A percentile compares a stretch with the other conserved stretches of the same genome.
Conservation (phyloP, 257 asterid species). For the Ehretia macrophylla region DNA sequence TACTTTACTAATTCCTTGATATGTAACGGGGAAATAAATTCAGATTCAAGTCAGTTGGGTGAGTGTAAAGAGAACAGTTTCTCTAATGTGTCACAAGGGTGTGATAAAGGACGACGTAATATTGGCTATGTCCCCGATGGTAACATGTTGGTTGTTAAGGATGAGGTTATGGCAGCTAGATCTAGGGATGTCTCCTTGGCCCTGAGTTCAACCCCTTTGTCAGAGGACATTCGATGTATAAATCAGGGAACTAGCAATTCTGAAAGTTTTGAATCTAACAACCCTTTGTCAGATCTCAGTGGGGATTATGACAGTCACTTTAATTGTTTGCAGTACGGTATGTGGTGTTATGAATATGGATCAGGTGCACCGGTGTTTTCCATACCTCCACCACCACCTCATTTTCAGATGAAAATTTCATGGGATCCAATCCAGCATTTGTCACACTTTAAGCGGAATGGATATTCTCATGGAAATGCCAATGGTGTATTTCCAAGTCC, state of each 20-base stretch:
- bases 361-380: conserved; percentile 30
- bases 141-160: conserved; percentile 11
- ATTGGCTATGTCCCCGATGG: conserved; percentile 15
- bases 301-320: conserved; percentile 57
- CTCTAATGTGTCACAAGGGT: conserved; percentile 15
- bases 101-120: conserved; percentile 14
- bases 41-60: conserved; percentile 20
- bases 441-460: conserved; percentile 38
- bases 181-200: conserved; percentile 2
- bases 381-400: conserved; percentile 28
- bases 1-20: conserved; percentile 27
- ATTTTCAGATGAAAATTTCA: conserved; percentile 20
- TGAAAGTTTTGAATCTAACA: conserved; percentile 24
- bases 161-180: conserved; percentile 16
- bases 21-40: conserved; percentile 14
- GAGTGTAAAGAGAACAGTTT: conserved; percentile 17
- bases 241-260: conserved; percentile 20
- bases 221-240: conserved; percentile 20
- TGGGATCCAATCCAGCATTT: conserved; percentile 39
- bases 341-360: conserved; percentile 33
- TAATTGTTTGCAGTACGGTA: conserved; percentile 40
- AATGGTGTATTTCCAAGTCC: conserved; percentile 35
- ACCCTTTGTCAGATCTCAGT: conserved; percentile 44
- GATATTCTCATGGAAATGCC: conserved; percentile 35
- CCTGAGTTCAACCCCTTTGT: background rate